Base-by-base conservation (phyloP, 345 rosid species). In the Eucalyptus cloeziana region DNA sequence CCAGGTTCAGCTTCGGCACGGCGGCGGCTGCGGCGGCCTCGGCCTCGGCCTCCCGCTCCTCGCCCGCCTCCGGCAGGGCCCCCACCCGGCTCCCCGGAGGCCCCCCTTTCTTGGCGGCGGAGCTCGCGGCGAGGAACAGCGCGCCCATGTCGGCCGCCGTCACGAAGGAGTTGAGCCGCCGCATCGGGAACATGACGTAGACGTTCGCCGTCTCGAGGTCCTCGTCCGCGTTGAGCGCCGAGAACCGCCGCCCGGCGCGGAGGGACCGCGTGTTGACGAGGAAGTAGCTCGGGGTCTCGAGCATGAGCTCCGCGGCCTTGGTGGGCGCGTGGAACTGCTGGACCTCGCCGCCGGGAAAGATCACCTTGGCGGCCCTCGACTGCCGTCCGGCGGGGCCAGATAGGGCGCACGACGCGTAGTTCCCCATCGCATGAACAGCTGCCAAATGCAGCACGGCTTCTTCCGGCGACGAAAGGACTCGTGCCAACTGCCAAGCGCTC, bases 281-380 rank as follows among this genome's bases (percentile, higher is more conserved):
- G 95, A 97, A 97, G 94, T 91, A 94, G 86, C 93, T 96, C 0
- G 99, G 99, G 5, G 92, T 93, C 91, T 97, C 99, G 33, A 97
- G 87, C 99, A 97, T 97, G 54, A 96, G 91, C 94, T 97, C 99
- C 1, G 98, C 99, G 0, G 97, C 99, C 88, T 94, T 96, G 76
- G 90, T 90, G 16, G 96, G 96, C 14, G 89, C 91, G 62, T 92
- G 88, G 67, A 97, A 89, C 27, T 92, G 93, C 90, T 91, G 92
- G 67, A 96, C 88, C 89, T 94, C 96, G 21, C 99, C 98, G 87
- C 93, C 89, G 0, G 99, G 99, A 49, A 96, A 93, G 52, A 97
- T 81, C 56, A 96, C 97, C 89, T 92, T 93, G 4, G 94, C 93
- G 10, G 94, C 90, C 87, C 91, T 93, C 2, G 93, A 85, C 13